Base-by-base conservation (phyloP, 768 basidiomycete genomes). In the Tricholoma furcatifolium region DNA sequence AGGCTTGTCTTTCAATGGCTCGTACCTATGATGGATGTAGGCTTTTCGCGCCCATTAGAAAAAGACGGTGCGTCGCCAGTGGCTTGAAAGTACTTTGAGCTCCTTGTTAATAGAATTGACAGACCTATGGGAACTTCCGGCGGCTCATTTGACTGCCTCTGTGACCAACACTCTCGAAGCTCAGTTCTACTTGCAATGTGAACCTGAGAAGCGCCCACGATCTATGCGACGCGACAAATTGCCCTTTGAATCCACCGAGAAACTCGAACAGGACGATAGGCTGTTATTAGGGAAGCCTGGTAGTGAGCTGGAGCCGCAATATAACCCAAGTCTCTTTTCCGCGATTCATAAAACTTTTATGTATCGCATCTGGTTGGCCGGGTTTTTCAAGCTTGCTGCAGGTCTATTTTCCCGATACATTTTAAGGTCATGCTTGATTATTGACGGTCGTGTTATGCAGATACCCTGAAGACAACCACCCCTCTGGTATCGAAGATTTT, bases 121-220 rank as follows among this genome's bases (percentile, higher is more conserved):
- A 84, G 83, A 84, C 60, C 63, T 84, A 34, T 84, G 81, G 80
- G 63, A 73, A 41, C 71, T 84, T 5, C 79, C 79, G 0, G 51
- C 64, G 1, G 36, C 62, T 6, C 67, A 67, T 8, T 67, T 72
- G 27, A 77, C 80, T 2, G 63, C 61, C 0, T 51, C 58, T 7
- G 63, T 80, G 10, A 74, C 78, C 12, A 71, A 77, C 47, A 54
- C 55, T 2, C 60, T 83, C 2, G 80, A 82, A 51, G 50, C 56
- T 15, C 70, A 73, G 43, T 84, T 80, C 56, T 84, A 77, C 57
- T 54, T 63, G 1, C 74, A 81, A 24, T 81, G 79, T 59, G 70
- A 81, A 5, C 76, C 79, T 6, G 73, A 78, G 43, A 71, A 76
- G 46, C 69, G 79, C 1, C 82, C 78, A 9, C 50, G 49, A 9